Base-by-base conservation (phyloP, 2,329 filamentous ascomycete species). In the Penicillium capsulatum region DNA sequence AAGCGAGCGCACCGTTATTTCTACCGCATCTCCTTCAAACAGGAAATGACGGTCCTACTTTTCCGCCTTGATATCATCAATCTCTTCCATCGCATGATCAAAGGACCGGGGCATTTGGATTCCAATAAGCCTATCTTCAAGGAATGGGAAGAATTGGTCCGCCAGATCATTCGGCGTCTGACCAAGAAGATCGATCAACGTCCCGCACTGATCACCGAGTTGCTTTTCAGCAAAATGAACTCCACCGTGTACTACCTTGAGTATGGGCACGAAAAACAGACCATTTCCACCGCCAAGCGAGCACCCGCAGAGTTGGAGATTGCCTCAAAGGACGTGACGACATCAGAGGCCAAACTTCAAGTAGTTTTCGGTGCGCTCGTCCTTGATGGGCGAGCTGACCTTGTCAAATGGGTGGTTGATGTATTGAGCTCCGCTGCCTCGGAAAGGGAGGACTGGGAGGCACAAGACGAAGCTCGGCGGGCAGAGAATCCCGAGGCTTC, bases 1-100 rank as follows among this genome's bases (percentile, higher is more conserved):
- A 97, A 97, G 69, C 81, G 92, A 4, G 84, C 84, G 9, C 92
- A 97, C 67, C 84, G 92, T 5, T 98, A 91, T 64, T 90, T 98
- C 58, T 94, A 97, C 58, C 83, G 91, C 0, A 75, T 94, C 8
- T 89, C 89, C 0, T 97, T 97, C 72, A 98, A 97, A 67, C 86
- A 94, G 64, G 87, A 96, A 32, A 82, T 92, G 70, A 83, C 82
- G 40, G 83, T 96, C 15, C 79, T 96, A 69, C 74, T 98, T 1
- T 97, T 89, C 66, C 81, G 91, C 7, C 79, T 95, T 4, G 92
- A 97, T 60, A 94, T 96, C 24, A 80, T 98, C 32, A 81, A 86
- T 30, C 74, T 97, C 1, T 82, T 98, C 34, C 82, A 95, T 60
- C 84, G 81, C 58, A 90, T 98, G 80, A 84, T 97, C 64, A 94